Percentiles rank a stretch among this genome's conserved stretches.
phyloP scores from a whole-genome alignment of 2,329 filamentous ascomycete species.

The Coleophoma eucalyptorum region DNA sequence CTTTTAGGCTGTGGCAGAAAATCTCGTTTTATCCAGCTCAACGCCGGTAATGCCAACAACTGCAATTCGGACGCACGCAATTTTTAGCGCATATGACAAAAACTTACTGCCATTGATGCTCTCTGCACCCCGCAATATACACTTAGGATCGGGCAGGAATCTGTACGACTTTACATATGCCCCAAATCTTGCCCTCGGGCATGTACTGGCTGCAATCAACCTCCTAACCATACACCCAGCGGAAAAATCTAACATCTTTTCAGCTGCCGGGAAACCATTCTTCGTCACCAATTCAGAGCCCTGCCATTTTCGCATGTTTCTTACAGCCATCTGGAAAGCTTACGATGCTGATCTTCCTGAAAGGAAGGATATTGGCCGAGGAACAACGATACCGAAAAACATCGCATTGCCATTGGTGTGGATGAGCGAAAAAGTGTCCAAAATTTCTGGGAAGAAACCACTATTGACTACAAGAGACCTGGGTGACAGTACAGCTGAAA shows the following conservation, averaged over 20 bases:
- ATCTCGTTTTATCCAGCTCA: background rate
- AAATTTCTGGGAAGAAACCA: slow-evolving; percentile 39
- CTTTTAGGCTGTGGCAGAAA: background rate
- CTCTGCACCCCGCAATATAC: slow-evolving; percentile 3
- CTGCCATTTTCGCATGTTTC: background rate
- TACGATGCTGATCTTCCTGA: background rate
- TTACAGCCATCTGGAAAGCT: background rate
- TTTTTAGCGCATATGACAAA: slow-evolving; percentile 41
- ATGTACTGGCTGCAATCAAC: background rate
- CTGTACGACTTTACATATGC: slow-evolving; percentile 4
- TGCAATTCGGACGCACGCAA: slow-evolving; percentile 44
- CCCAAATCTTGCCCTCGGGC: slow-evolving; percentile 1
- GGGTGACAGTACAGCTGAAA: slow-evolving; percentile 42
- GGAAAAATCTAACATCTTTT: background rate
- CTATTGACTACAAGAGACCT: slow-evolving; percentile 38
- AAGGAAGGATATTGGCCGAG: slow-evolving; percentile 29
- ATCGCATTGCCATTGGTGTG: slow-evolving; percentile 26
- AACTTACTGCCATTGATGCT: slow-evolving; percentile 24
- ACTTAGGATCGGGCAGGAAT: slow-evolving; percentile 1
- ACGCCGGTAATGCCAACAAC: slow-evolving; percentile 38
- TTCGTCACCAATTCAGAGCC: slow-evolving; percentile 5
- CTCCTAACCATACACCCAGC: background rate
- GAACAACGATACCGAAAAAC: slow-evolving; percentile 29
- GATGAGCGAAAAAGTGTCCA: slow-evolving; percentile 34
- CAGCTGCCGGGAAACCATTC: slow-evolving; percentile 3